Evolutionary conservation across 495 filamentous ascomycete species (phyloP), one percentile per base, ranked within the genome.

Genomic region (Penicillium bialowiezense): DNA sequence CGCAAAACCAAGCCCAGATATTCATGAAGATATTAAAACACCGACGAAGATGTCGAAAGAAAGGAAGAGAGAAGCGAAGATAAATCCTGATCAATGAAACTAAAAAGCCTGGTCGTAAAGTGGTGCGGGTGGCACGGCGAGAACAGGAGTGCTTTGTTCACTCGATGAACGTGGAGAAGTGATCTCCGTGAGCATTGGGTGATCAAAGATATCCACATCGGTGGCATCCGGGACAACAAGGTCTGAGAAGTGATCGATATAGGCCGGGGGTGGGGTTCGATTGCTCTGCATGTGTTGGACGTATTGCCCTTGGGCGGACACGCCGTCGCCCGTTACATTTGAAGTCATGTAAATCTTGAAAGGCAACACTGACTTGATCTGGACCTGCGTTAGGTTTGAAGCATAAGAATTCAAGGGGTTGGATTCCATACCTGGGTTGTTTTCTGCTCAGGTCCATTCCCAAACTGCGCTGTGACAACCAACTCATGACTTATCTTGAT

Each of bases 271-370:
- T 15, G 55, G 51, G 15, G 28, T 42, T 13, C 29, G 15, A 6
- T 17, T 48, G 2, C 41, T 17, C 2, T 39, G 37, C 44, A 53
- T 41, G 8, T 42, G 13, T 33, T 56, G 41, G 7, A 52, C 12
- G 26, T 50, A 17, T 18, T 43, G 38, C 0, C 43, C 37, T 12
- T 36, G 33, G 21, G 55, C 33, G 6, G 33, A 35, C 1, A 35
- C 40, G 41, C 54, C 32, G 4, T 32, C 28, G 12, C 33, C 32
- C 10, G 50, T 44, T 1, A 48, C 34, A 19, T 42, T n/a, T 8
- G 54, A 54, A 21, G 51, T 41, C 50, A 63, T 60, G 26, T 50
- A 40, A 18, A 63, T 55, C 32, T 49, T 50, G 21, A 63, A 50
- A 1, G 56, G 56, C 24, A 63, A 23, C 13, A 36, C 24, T 35